A percentile compares a stretch with the other conserved stretches of the same genome.
Conservation (phyloP, 176 grass and related monocot genomes). For the Elaeis guineensis region DNA sequence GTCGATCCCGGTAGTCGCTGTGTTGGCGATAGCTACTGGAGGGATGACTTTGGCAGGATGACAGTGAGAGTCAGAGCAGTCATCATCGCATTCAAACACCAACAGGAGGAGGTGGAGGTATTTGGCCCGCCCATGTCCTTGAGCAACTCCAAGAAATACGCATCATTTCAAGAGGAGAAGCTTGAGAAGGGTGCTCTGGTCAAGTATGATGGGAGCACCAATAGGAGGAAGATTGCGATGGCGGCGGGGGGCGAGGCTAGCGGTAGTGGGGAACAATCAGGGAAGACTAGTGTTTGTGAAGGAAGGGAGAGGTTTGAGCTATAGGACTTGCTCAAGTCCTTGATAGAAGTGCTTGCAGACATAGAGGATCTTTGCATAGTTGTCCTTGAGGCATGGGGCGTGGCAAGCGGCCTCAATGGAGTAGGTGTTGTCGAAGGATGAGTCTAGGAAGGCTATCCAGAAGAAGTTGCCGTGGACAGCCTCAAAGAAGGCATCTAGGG, state of each 20-base stretch:
- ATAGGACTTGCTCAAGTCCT: conserved; percentile 73
- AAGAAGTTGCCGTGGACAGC: too few relatives aligned
- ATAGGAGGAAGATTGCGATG: background rate
- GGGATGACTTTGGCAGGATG: conserved; percentile 19
- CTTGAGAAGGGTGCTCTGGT: background rate
- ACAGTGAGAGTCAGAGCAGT: conserved; percentile 26
- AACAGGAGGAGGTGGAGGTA: conserved; percentile 18
- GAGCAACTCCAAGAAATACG: background rate
- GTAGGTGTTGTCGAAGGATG: too few relatives aligned
- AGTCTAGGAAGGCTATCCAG: too few relatives aligned
- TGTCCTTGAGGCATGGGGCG: too few relatives aligned
- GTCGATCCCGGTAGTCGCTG: background rate
- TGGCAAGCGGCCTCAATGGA: too few relatives aligned
- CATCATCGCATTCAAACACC: conserved; percentile 15
- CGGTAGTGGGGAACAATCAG: conserved; percentile 19
- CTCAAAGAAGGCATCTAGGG: too few relatives aligned
- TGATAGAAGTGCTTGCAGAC: conserved; percentile 42
- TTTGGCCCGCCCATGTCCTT: conserved; percentile 8
- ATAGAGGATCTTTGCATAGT: too few relatives aligned
- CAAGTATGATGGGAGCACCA: conserved; percentile 6
- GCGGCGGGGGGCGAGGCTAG: background rate
- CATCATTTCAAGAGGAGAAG: conserved; percentile 1
- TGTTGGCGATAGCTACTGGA: conserved; percentile 23
- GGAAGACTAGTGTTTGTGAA: conserved; percentile 62
- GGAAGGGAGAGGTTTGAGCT: conserved; percentile 53